These are phyloP conservation scores for Phallus indusiatus DNA, from an alignment of 768 basidiomycete genomes.

Conservation along the genomic window DNA sequence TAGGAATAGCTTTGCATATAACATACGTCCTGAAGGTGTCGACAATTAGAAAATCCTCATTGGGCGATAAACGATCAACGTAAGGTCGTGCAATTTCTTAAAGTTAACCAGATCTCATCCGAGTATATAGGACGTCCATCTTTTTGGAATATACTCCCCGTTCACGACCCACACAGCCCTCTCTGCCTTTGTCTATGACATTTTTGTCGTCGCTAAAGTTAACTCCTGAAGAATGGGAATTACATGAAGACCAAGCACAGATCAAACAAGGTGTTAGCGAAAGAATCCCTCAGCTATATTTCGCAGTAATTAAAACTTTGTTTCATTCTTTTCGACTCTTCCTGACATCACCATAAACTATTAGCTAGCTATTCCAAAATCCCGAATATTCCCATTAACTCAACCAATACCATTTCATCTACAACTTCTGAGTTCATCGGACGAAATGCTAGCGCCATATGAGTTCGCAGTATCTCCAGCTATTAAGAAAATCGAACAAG, in stretches of 20 bases:
- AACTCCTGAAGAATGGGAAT: slow-evolving; percentile 56
- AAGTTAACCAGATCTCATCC: not conserved
- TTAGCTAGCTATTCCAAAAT: slow-evolving; percentile 55
- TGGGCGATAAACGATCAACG: slow-evolving; percentile 5
- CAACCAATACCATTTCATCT: slow-evolving; percentile 59
- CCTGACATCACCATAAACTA: not conserved
- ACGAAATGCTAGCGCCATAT: not conserved
- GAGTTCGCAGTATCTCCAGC: not conserved
- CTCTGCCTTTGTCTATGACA: slow-evolving; percentile 31
- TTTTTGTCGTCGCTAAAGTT: slow-evolving; percentile 53
- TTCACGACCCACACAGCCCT: slow-evolving; percentile 45
- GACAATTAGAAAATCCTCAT: not conserved
- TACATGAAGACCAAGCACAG: not conserved
- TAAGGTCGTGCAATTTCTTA: not conserved
- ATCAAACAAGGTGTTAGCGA: not conserved
- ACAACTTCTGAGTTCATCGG: slow-evolving; percentile 32
- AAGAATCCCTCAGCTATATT: not conserved
- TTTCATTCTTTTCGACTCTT: not conserved
- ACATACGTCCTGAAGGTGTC: slow-evolving; percentile 1
- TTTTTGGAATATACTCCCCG: slow-evolving; percentile 46
- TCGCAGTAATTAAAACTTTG: not conserved
- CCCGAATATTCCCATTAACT: slow-evolving; percentile 40
- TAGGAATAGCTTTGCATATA: not conserved
- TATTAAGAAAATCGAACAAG: no score
- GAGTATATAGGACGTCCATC: slow-evolving; percentile 31